Evolutionary conservation across 176 grass and related monocot genomes (phyloP).

Genomic region (Aegilops speltoides): DNA sequence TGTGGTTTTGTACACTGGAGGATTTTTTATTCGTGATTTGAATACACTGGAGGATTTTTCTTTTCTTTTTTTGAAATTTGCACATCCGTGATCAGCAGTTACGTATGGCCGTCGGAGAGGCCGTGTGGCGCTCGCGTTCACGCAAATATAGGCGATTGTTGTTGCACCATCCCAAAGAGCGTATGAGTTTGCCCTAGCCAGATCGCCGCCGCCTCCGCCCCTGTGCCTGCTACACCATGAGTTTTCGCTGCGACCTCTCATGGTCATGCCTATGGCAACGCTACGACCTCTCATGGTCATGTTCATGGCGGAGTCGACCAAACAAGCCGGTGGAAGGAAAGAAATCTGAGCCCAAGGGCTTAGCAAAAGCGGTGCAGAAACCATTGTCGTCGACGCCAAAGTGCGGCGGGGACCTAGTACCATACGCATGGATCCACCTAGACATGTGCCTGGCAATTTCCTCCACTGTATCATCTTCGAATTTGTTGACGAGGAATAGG

Average conservation of each 20-base stretch:
- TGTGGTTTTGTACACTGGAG: no score
- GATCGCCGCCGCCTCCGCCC: background rate
- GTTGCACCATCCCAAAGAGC: background rate
- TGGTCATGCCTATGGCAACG: background rate
- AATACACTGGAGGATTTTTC: no score
- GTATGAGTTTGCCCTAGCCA: background rate
- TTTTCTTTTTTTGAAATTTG: no score
- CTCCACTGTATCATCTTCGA: background rate
- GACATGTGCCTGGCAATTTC: background rate
- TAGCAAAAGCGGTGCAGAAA: background rate
- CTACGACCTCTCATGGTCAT: background rate
- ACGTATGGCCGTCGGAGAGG: no score
- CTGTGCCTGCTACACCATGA: background rate
- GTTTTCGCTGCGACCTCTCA: background rate
- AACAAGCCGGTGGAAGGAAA: background rate
- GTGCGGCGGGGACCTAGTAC: background rate
- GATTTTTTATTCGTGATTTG: no score
- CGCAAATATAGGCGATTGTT: no score
- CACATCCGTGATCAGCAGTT: no score
- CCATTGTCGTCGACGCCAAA: background rate
- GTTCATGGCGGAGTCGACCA: background rate
- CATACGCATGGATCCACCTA: background rate
- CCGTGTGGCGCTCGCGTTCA: no score
- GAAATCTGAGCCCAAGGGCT: background rate
- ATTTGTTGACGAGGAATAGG: no score